phyloP scores from a whole-genome alignment of 73 alveolate genomes.

The Vitrella brassicaformis region DNA sequence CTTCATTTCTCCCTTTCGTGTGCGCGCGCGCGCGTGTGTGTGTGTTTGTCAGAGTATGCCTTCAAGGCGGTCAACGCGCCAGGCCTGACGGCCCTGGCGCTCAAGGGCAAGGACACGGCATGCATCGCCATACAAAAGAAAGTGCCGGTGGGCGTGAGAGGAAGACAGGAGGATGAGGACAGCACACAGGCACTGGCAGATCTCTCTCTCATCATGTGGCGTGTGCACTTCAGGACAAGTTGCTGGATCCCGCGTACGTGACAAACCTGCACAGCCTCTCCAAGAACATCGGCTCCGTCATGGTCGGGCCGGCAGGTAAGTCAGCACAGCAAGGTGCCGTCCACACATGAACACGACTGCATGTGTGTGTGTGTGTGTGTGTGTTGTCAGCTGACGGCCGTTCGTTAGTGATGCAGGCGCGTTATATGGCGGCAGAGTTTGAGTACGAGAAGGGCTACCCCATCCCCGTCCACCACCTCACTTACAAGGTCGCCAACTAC shows the following conservation, averaged over 20 bases:
- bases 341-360: not conserved
- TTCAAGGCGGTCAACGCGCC: slow-evolving; percentile 64
- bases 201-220: not conserved
- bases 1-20: not conserved
- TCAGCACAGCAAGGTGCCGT: not conserved
- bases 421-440: slow-evolving; percentile 16
- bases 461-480: slow-evolving; percentile 12
- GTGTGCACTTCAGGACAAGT: slow-evolving; percentile 11
- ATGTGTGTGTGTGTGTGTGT: no score
- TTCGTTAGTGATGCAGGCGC: slow-evolving; percentile 46
- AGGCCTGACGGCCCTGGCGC: slow-evolving; percentile 70
- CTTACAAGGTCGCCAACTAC: slow-evolving; percentile 60
- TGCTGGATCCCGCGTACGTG: slow-evolving; percentile 67
- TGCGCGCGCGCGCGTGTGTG: not conserved
- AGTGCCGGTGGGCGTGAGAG: slow-evolving; percentile 44
- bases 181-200: not conserved
- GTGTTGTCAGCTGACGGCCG: slow-evolving; percentile 45
- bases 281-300: slow-evolving; percentile 55
- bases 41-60: slow-evolving; percentile 47
- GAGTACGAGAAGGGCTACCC: not conserved
- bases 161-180: not conserved
- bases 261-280: slow-evolving; percentile 59
- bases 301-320: slow-evolving; percentile 42
- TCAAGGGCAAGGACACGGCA: slow-evolving; percentile 68
- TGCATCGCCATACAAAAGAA: slow-evolving; percentile 64